Percentiles rank a stretch among this genome's conserved stretches.
phyloP scores from a whole-genome alignment of 108 stramenopile genomes.

The Parietichytrium sp. region DNA sequence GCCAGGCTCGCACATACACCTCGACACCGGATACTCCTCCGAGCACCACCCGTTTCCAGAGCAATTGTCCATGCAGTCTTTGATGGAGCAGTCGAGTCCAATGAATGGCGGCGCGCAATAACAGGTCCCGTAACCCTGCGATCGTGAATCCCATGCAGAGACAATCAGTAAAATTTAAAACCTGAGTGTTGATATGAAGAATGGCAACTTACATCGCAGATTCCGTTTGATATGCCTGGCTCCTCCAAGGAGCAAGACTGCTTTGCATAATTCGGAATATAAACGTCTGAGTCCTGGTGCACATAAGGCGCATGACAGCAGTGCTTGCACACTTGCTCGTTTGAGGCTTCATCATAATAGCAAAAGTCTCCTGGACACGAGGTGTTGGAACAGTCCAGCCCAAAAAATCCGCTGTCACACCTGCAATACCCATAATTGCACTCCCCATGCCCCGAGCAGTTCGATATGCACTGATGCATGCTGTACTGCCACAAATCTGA shows the following conservation, averaged over 20 bases:
- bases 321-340: slow-evolving; percentile 69
- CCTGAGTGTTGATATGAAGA: no score
- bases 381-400: slow-evolving; percentile 74
- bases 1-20: slow-evolving; percentile 78
- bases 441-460: slow-evolving; percentile 72
- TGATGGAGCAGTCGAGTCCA: slow-evolving; percentile 71
- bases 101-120: slow-evolving; percentile 83
- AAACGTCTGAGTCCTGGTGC: slow-evolving; percentile 54
- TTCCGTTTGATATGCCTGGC: slow-evolving; percentile 71
- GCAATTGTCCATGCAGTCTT: slow-evolving; percentile 73
- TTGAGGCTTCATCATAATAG: slow-evolving; percentile 64
- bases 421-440: slow-evolving; percentile 73
- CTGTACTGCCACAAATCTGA: slow-evolving; percentile 71
- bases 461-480: slow-evolving; percentile 64
- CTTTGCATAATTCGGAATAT: slow-evolving; percentile 56
- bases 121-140: slow-evolving; percentile 78
- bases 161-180: no score
- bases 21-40: slow-evolving; percentile 74
- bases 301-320: slow-evolving; percentile 72
- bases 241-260: slow-evolving; percentile 59
- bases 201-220: no score
- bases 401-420: slow-evolving; percentile 75
- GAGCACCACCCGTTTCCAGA: slow-evolving; percentile 79
- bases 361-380: slow-evolving; percentile 80
- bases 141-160: no score